Evolutionary conservation across 1,139 yeast species (phyloP), one percentile per base, ranked within the genome.

Genomic region (Hansenula lynferdii): DNA sequence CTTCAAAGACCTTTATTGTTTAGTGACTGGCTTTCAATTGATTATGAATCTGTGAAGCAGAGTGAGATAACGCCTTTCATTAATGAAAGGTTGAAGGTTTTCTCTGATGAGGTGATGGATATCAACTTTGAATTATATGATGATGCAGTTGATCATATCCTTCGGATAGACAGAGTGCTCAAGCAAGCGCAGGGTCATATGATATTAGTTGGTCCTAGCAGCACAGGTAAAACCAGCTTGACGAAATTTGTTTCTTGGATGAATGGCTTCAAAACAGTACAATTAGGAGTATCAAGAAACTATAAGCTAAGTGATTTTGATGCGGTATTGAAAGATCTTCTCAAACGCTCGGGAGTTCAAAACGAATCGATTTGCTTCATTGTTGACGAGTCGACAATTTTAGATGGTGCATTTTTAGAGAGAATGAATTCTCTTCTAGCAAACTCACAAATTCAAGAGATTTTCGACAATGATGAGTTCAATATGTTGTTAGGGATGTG

Each of bases 371-470:
- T 80, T 0, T 85, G 96, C 50, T 77, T 87, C 41, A 65, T 90
- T 16, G 70, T 92, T 19, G 96, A 89, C 53, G 97, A 92, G 51
- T 77, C 95, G 0, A 77, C 82, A 34, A 76, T 89, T 39, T 56
- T 81, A 36, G 94, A 85, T 35, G 70, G 95, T 0, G 70, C 95
- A 0, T 90, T 90, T 53, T 63, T 92, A 25, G 98, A 92, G 59
- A 68, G 96, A 43, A 87, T 92, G 95, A 92, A 92, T 52, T 86
- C 95, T 0, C 64, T 92, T 22, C 67, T 92, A 27, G 97, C 97
- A 0, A 92, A 90, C 57, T 86, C 96, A 0, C 97, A 90, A 50
- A 75, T 89, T 19, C 97, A 97, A 1, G 97, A 96, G 3, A 64
- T 92, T 17, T 92, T 86, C 58, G 87, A 79, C 47, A 92, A 80